phyloP scores from a whole-genome alignment of 2,329 filamentous ascomycete species.

The Alternaria viburni region DNA sequence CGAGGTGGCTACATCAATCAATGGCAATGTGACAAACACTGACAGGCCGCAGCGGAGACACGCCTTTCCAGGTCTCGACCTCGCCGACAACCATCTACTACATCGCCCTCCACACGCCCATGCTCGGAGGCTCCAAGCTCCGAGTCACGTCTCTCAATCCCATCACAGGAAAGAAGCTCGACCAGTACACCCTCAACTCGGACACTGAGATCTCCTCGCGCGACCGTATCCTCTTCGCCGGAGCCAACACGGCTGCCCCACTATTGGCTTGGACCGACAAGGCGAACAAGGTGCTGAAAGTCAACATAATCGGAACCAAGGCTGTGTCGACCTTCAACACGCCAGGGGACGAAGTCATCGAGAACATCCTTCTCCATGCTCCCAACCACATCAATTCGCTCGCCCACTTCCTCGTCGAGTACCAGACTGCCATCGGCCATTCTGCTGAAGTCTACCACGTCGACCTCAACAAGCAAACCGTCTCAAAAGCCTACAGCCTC shows the following conservation, averaged over 20 bases:
- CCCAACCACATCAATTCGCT: slow-evolving; percentile 73
- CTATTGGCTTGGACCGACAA: slow-evolving; percentile 78
- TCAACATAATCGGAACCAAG: slow-evolving; percentile 70
- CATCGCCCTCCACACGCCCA: slow-evolving; percentile 73
- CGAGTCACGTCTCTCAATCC: slow-evolving; percentile 77
- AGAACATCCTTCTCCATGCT: slow-evolving; percentile 71
- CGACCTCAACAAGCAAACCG: slow-evolving; percentile 70
- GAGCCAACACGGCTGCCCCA: slow-evolving; percentile 75
- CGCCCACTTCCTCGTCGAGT: slow-evolving; percentile 86
- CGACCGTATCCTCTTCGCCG: slow-evolving; percentile 74
- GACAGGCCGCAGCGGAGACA: slow-evolving; percentile 62
- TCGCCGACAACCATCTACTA: slow-evolving; percentile 75
- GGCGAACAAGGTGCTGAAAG: slow-evolving; percentile 65
- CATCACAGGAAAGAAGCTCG: slow-evolving; percentile 72
- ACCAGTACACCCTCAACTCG: slow-evolving; percentile 73
- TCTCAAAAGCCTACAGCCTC: slow-evolving; percentile 81
- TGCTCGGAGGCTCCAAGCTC: slow-evolving; percentile 72
- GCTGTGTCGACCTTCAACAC: slow-evolving; percentile 52
- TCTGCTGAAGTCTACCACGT: slow-evolving; percentile 88
- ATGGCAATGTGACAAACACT: slow-evolving; percentile 2
- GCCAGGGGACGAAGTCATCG: slow-evolving; percentile 49
- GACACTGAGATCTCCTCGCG: slow-evolving; percentile 73
- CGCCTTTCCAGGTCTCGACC: slow-evolving; percentile 76
- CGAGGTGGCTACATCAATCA: slow-evolving; percentile 51
- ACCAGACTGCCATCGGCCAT: slow-evolving; percentile 70